Evolutionary conservation across 495 filamentous ascomycete species (phyloP).

Genomic region (Coniosporium apollinis): DNA sequence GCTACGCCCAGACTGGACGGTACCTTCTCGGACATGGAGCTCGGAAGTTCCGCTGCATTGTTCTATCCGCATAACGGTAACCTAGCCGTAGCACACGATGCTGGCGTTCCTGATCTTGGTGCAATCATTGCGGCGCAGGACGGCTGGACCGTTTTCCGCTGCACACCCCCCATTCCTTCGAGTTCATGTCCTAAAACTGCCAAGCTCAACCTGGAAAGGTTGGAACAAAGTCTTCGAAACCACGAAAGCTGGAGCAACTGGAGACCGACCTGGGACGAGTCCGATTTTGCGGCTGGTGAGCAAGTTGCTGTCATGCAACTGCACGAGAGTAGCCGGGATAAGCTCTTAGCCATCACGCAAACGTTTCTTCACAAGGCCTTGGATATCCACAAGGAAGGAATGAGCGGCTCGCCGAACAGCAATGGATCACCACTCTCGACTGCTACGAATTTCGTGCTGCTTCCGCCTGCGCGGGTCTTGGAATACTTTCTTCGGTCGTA

Average conservation of each 20-base stretch:
- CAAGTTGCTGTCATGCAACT: slow-evolving; percentile 27
- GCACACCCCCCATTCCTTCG: slow-evolving; percentile 34
- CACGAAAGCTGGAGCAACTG: slow-evolving; percentile 29
- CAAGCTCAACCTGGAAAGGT: slow-evolving; percentile 37
- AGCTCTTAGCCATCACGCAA: slow-evolving; percentile 45
- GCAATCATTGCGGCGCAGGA: slow-evolving; percentile 35
- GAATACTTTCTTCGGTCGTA: slow-evolving; percentile 45
- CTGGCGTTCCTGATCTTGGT: slow-evolving; percentile 31
- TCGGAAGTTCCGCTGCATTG: slow-evolving; percentile 17
- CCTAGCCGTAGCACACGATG: slow-evolving; percentile 14
- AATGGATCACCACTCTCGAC: slow-evolving; percentile 23
- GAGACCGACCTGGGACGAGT: slow-evolving; percentile 29
- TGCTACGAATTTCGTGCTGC: slow-evolving; percentile 36
- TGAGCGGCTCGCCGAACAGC: slow-evolving; percentile 16
- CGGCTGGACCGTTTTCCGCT: slow-evolving; percentile 40
- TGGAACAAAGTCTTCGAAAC: slow-evolving; percentile 32
- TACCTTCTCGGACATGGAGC: slow-evolving; percentile 17
- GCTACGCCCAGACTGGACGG: slow-evolving; percentile 20
- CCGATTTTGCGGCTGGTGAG: slow-evolving; percentile 30
- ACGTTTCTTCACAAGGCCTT: slow-evolving; percentile 46
- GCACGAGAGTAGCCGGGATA: slow-evolving; percentile 36
- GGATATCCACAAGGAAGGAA: slow-evolving; percentile 34
- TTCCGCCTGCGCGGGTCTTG: slow-evolving; percentile 40
- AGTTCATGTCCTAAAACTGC: slow-evolving; percentile 38
- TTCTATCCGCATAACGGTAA: slow-evolving; percentile 6